Base-by-base conservation (phyloP, 352 stramenopile species). In the Globisporangium nunn region DNA sequence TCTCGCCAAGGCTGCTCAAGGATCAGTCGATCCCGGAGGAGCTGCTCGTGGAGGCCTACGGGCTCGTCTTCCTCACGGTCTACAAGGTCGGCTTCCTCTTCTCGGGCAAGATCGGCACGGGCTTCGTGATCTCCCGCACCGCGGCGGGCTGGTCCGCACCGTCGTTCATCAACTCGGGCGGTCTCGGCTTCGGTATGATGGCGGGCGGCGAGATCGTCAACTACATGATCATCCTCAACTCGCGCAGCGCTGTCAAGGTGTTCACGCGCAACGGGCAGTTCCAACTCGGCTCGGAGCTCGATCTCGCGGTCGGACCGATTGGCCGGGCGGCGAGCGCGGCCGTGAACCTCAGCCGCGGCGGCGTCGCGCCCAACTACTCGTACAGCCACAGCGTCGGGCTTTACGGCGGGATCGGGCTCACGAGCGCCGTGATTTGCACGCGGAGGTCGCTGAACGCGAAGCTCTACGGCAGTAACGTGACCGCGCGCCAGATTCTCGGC, bases 141-240 rank as follows among this genome's bases (percentile, higher is more conserved):
- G 71, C 77, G 17, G 70, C 70, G 31, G 81, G 81, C 23, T 91
- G 81, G 81, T 91, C 81, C 15, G 77, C 81, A 52, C 81, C 81
- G 30, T 82, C 73, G 15, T 91, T 91, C 58, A 54, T 91, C 15
- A 79, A 66, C 43, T 89, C 75, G 1, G 81, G 78, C 29, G 81
- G 81, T 7, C 61, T 91, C 52, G 81, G 81, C 6, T 91, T 91
- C 59, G 81, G 81, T 6, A 91, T 91, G 78, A 91, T 91, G 78
- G 81, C 78, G n/a, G 81, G 81, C 11, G 81, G 78, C 18, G 78
- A 91, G 64, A 61, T 88, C 56, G 78, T 91, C 43, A 83, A 89
- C 59, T 91, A 89, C 63, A 89, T 91, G 72, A 72, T 91, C 65
- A 76, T 91, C 48, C 68, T 91, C 47, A 88, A 71, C 67, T 89